Conservation (phyloP, 192 early-diverging fungal species). For the Jimgerdemannia lactiflua region DNA sequence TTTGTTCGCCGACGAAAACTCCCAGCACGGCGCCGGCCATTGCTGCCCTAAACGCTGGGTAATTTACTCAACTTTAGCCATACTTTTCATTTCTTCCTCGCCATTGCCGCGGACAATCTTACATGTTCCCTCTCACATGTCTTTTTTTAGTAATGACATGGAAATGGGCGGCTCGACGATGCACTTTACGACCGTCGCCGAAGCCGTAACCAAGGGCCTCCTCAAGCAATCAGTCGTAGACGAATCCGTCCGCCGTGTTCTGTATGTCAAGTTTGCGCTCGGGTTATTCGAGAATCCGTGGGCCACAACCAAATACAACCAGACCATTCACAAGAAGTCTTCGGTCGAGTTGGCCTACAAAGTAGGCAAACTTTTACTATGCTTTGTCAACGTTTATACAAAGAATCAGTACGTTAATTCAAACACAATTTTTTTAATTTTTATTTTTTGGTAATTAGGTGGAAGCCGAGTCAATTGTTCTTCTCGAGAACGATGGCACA, state of each 20-base stretch:
- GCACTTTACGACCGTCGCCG: too few species aligned
- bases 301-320: slow-evolving; percentile 1
- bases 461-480: slow-evolving; percentile 11
- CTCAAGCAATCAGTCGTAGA: background rate
- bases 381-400: too few species aligned
- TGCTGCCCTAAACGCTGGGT: slow-evolving; percentile 7
- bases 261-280: slow-evolving; percentile 10
- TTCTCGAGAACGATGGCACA: slow-evolving; percentile 13
- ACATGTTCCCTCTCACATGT: background rate
- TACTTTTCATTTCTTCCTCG: background rate
- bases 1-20: slow-evolving; percentile 2
- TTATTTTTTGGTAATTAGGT: background rate
- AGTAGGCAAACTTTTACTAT: too few species aligned
- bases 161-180: background rate
- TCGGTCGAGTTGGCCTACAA: slow-evolving; percentile 4
- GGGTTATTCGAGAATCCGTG: slow-evolving; percentile 15
- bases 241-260: slow-evolving; percentile 7
- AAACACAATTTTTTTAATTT: too few species aligned
- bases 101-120: background rate
- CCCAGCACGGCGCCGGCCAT: slow-evolving; percentile 1
- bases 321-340: slow-evolving; percentile 5
- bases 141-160: too few species aligned
- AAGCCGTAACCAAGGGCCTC: too few species aligned
- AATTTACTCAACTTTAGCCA: too few species aligned
- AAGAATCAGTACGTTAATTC: too few species aligned